phyloP scores from a whole-genome alignment of 805 yeast species.

The Yamadazyma nakazawae region DNA sequence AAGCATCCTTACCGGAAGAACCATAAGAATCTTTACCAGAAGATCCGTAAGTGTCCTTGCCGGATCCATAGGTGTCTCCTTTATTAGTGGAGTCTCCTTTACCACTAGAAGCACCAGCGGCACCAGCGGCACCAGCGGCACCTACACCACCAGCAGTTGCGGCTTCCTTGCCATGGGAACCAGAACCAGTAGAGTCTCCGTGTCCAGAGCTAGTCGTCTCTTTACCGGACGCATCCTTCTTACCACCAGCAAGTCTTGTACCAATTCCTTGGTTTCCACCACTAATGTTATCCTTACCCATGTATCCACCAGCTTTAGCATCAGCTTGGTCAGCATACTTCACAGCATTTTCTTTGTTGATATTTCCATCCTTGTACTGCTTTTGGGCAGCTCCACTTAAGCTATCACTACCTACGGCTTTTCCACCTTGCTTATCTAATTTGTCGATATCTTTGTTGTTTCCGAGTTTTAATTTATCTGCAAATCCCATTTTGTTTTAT shows the following conservation, averaged over 20 bases:
- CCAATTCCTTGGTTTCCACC: constrained; percentile 34
- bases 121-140: constrained; percentile 10
- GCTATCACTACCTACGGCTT: constrained; percentile 23
- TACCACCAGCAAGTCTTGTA: constrained; percentile 18
- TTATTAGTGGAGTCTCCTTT: constrained; percentile 9
- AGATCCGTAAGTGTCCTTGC: constrained; percentile 5
- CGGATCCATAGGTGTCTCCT: constrained; percentile 8
- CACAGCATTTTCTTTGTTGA: constrained; percentile 25
- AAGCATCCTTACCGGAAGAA: not conserved
- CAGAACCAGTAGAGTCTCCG: constrained; percentile 10
- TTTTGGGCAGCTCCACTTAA: constrained; percentile 25
- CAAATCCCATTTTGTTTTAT: constrained; percentile 30
- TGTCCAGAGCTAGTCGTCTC: constrained; percentile 17
- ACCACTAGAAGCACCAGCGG: constrained; percentile 4
- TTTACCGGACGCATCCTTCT: constrained; percentile 6
- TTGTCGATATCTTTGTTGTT: constrained; percentile 27
- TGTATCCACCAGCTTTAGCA: constrained; percentile 16
- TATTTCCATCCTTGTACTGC: constrained; percentile 29
- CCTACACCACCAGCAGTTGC: constrained; percentile 10
- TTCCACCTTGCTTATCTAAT: constrained; percentile 28
- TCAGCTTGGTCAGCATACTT: constrained; percentile 24
- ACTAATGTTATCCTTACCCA: constrained; percentile 20
- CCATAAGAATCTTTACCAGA: constrained; percentile 13
- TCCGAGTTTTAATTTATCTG: constrained; percentile 32
- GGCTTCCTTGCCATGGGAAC: not conserved